A percentile compares a stretch with the other conserved stretches of the same genome.
Conservation (phyloP, 2,329 filamentous ascomycete genomes). For the Hortaea sp. region DNA sequence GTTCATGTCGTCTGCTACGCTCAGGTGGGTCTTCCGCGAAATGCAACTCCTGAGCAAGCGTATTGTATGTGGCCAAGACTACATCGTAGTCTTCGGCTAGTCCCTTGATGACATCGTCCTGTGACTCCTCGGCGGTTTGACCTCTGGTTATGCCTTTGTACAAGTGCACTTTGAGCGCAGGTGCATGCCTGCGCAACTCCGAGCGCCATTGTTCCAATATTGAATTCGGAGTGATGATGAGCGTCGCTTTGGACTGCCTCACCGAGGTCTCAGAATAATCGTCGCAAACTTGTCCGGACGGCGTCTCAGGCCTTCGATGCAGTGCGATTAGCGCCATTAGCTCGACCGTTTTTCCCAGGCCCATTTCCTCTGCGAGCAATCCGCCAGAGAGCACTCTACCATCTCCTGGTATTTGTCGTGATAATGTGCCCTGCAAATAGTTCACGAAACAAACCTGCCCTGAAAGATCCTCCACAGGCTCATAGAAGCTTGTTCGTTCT, state of each 20-base stretch:
- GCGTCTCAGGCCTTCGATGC: constrained; percentile 39
- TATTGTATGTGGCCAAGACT: constrained; percentile 54
- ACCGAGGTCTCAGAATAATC: constrained; percentile 35
- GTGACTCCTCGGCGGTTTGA: constrained; percentile 21
- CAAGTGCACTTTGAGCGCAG: constrained; percentile 44
- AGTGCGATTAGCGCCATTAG: constrained; percentile 59
- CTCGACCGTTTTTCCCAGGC: constrained; percentile 71
- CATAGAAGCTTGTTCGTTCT: constrained; percentile 7
- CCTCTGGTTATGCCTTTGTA: constrained; percentile 42
- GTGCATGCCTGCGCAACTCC: constrained; percentile 49
- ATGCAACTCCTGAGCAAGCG: constrained; percentile 72
- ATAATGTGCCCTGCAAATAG: constrained; percentile 50
- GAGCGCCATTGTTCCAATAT: constrained; percentile 55
- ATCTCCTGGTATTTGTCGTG: constrained; percentile 23
- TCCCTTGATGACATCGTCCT: constrained; percentile 34
- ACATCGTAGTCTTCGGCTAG: constrained; percentile 43
- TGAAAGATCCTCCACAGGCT: constrained; percentile 33
- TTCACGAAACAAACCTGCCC: constrained; percentile 47
- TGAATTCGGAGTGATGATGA: constrained; percentile 53
- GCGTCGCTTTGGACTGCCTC: constrained; percentile 44
- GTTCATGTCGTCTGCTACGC: constrained; percentile 51
- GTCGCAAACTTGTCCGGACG: constrained; percentile 22
- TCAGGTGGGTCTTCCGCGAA: constrained; percentile 61
- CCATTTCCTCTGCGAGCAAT: constrained; percentile 74
- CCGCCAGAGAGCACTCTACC: constrained; percentile 43